Conservation (phyloP, 1,139 yeast genomes). For the Geotrichum phurueaensis region DNA sequence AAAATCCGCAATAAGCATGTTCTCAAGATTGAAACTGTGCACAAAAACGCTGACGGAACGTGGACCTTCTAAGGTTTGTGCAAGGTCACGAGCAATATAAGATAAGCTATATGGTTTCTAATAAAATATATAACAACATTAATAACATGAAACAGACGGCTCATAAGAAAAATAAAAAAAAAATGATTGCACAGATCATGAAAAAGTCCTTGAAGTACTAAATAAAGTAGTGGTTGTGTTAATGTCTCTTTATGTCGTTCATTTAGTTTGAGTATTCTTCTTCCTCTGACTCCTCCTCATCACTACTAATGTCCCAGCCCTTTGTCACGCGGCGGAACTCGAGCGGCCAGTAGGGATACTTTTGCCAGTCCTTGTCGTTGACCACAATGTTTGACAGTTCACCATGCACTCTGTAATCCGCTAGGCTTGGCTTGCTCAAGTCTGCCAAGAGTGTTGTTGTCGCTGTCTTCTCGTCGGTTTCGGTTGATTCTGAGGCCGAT, state of each 20-base stretch:
- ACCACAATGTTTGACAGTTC: slow-evolving; percentile 36
- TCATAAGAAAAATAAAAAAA: too few relatives aligned
- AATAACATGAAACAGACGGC: too few relatives aligned
- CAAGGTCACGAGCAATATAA: neutral
- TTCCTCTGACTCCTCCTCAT: slow-evolving; percentile 23
- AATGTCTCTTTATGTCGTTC: slow-evolving; percentile 2
- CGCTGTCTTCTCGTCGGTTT: neutral
- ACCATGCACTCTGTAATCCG: slow-evolving; percentile 27
- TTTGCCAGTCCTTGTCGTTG: slow-evolving; percentile 35
- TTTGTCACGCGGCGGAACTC: slow-evolving; percentile 29
- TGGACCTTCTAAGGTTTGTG: neutral
- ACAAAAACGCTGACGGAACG: slow-evolving; percentile 13
- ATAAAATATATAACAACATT: too few relatives aligned
- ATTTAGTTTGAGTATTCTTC: slow-evolving; percentile 1
- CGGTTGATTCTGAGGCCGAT: neutral
- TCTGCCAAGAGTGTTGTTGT: neutral
- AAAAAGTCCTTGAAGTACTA: neutral
- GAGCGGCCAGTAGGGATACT: slow-evolving; percentile 35
- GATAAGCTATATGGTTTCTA: too few relatives aligned
- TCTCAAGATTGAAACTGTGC: slow-evolving; percentile 21
- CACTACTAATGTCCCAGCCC: slow-evolving; percentile 26
- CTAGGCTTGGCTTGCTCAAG: neutral
- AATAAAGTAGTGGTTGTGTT: neutral
- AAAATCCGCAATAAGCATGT: slow-evolving; percentile 28
- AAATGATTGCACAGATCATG: too few relatives aligned